Percentiles rank a stretch among this genome's conserved stretches.
Conservation (phyloP, 371 early-diverging fungal species). For the Cokeromyces recurvatus region DNA sequence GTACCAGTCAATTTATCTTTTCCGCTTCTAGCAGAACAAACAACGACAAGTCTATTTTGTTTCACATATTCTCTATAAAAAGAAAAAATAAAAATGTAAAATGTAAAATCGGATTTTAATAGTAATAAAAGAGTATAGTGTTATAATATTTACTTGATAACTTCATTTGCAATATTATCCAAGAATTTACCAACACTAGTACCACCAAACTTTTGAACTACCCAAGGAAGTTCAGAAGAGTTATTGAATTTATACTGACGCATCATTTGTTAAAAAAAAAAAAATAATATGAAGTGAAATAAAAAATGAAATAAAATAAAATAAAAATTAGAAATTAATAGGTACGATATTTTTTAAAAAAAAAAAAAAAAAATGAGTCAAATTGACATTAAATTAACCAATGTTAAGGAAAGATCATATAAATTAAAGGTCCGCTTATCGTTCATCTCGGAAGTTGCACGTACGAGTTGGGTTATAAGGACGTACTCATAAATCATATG, state of each 20-base stretch:
- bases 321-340: constrained; percentile 1
- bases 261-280: constrained; percentile 11
- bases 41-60: constrained; percentile 68
- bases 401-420: too few relatives aligned
- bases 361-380: constrained; percentile 21
- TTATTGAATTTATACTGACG: constrained; percentile 19
- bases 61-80: constrained; percentile 46
- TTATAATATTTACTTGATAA: constrained; percentile 45
- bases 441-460: too few relatives aligned
- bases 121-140: too few relatives aligned
- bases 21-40: constrained; percentile 81
- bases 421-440: too few relatives aligned
- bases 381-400: constrained; percentile 22
- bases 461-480: too few relatives aligned
- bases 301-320: not conserved
- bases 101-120: too few relatives aligned
- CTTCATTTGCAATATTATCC: constrained; percentile 52
- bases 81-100: not conserved
- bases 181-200: constrained; percentile 84
- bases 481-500: too few relatives aligned
- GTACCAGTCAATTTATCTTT: constrained; percentile 76
- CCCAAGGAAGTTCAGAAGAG: constrained; percentile 47
- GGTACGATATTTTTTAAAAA: not conserved
- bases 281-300: constrained; percentile 1
- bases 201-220: constrained; percentile 87